phyloP scores from a whole-genome alignment of 139 green algal species.

The Zygnema cylindricum region DNA sequence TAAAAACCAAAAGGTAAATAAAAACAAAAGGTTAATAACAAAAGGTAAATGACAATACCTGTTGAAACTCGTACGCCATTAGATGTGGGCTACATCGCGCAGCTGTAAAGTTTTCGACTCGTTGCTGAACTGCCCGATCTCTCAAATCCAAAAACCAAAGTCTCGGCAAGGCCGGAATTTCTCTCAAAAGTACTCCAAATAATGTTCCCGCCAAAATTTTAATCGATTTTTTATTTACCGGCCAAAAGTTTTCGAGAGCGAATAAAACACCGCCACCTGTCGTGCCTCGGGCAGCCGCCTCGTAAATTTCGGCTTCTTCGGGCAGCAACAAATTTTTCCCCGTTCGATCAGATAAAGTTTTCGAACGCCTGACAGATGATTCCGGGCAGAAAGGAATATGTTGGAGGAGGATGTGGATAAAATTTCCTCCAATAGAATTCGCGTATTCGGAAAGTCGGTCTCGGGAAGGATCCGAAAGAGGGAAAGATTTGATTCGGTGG shows the following conservation, averaged over 20 bases:
- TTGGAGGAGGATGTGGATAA: conserved; percentile 21
- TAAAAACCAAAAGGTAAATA: no score
- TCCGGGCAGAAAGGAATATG: conserved; percentile 16
- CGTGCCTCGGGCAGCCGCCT: not conserved
- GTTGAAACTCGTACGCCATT: conserved; percentile 78
- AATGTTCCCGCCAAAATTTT: conserved; percentile 60
- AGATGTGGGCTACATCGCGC: conserved; percentile 76
- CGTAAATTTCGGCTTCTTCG: not conserved
- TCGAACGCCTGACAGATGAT: not conserved
- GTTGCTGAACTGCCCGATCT: conserved; percentile 65
- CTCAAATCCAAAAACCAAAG: conserved; percentile 79
- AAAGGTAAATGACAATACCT: conserved; percentile 22
- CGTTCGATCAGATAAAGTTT: not conserved
- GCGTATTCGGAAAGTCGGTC: conserved; percentile 31
- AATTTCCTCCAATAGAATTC: not conserved
- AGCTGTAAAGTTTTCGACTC: conserved; percentile 85
- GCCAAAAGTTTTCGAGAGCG: conserved; percentile 6
- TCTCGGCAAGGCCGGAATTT: conserved; percentile 77
- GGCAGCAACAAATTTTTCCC: not conserved
- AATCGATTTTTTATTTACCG: conserved; percentile 25
- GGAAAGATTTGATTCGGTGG: not conserved
- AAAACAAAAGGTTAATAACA: no score
- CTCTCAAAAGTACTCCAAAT: conserved; percentile 74
- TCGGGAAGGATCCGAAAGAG: not conserved
- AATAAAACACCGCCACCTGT: not conserved